Conservation (phyloP, 2,329 filamentous ascomycete species). For the Coniochaeta prunicola region DNA sequence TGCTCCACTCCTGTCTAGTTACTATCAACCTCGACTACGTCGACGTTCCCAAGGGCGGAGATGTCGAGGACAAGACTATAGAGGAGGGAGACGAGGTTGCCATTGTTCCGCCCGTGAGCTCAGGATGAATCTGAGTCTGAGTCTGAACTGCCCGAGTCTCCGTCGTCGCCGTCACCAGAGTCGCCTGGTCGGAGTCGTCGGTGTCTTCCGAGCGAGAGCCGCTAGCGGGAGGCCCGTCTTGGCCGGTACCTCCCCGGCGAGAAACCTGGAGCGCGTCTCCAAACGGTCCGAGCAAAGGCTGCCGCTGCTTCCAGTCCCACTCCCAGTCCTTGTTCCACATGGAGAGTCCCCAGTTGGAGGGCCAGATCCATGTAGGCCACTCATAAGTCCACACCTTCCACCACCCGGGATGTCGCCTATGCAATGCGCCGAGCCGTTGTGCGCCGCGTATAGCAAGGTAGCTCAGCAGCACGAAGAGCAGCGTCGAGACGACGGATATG, state of each 20-base stretch:
- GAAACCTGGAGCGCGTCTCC: no score
- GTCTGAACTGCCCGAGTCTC: background rate
- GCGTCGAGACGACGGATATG: conserved; percentile 23
- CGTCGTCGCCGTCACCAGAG: background rate
- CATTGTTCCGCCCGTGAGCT: conserved; percentile 83
- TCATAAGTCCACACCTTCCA: conserved; percentile 9
- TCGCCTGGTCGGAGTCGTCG: background rate
- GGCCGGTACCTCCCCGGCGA: no score
- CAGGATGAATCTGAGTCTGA: conserved; percentile 45
- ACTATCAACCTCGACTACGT: conserved; percentile 79
- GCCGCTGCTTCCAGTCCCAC: background rate
- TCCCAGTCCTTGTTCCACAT: background rate
- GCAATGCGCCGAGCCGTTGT: conserved; percentile 6
- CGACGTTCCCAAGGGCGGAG: conserved; percentile 47
- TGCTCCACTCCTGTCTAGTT: conserved; percentile 66
- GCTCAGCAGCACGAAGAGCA: conserved; percentile 17
- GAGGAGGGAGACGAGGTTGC: conserved; percentile 75
- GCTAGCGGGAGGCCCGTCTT: background rate
- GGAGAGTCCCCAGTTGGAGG: background rate
- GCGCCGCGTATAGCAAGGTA: conserved; percentile 10
- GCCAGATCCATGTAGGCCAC: conserved; percentile 1
- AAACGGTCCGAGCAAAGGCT: background rate
- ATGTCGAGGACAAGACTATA: conserved; percentile 43
- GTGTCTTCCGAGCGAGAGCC: background rate
- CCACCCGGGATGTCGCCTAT: conserved; percentile 11